Evolutionary conservation across 2,329 filamentous ascomycete species (phyloP), one percentile per base, ranked within the genome.

Genomic region (Orbilia brochopaga): DNA sequence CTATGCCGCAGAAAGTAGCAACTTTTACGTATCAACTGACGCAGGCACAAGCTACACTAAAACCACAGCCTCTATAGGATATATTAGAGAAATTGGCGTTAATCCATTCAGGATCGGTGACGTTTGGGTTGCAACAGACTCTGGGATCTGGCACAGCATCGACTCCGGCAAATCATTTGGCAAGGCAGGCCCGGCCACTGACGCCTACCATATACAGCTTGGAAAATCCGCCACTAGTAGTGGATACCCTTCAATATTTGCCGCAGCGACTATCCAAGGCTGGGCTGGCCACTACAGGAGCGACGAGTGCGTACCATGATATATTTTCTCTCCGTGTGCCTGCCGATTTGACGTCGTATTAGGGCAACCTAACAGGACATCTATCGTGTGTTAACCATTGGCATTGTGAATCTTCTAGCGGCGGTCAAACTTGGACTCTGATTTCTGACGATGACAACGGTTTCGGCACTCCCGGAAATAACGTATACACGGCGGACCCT

Each of bases 31-130:
- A 13, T 86, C 84, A 11, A 82, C 79, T 4, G 78, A 86, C 75
- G 79, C 78, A 0, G 85, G 81, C 0, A 75, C 79, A 0, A 82
- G 81, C 13, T 86, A 86, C 73, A 75, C 79, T 2, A 77, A 79
- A 8, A 72, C 61, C 13, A 60, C 67, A 5, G 60, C 60, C 17
- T 72, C 67, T 0, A 64, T 72, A 24, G 61, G 65, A 35, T 81
- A 78, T 1, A 77, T 80, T 17, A 79, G 89, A 64, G 86, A 86
- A 40, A 81, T 89, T 8, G 84, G 83, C 17, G 81, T 81, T 0
- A 82, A 87, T 74, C 86, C 87, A 0, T 81, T 82, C 7, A 80
- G 81, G 15, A 84, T 85, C 0, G 87, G 88, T 15, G 84, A 87
- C 53, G 81, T 90, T 53, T 85, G 82, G 78, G 84, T 84, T 1